Percentiles rank a stretch among this genome's conserved stretches.
phyloP scores from a whole-genome alignment of 2,329 filamentous ascomycete species.

The Pleoardoris graminearum region DNA sequence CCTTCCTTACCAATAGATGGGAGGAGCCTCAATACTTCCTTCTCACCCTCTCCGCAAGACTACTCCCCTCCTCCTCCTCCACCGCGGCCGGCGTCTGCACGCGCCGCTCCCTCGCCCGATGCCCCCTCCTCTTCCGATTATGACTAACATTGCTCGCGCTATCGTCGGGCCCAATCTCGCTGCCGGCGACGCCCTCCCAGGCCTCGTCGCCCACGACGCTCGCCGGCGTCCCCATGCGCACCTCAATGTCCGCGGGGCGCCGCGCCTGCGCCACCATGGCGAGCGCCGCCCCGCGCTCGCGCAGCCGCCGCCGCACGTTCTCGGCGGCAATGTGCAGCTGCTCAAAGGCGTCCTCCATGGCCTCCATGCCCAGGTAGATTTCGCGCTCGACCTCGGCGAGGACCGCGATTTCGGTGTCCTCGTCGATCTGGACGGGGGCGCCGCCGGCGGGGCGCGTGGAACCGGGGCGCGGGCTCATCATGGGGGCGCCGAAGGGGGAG shows the following conservation, averaged over 20 bases:
- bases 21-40: constrained; percentile 26
- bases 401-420: constrained; percentile 89
- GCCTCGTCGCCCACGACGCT: constrained; percentile 40
- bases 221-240: constrained; percentile 55
- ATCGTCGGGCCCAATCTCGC: constrained; percentile 72
- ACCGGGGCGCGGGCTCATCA: constrained; percentile 47
- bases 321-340: constrained; percentile 85
- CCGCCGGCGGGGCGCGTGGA: constrained; percentile 53
- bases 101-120: constrained; percentile 68
- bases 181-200: constrained; percentile 47
- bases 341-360: constrained; percentile 91
- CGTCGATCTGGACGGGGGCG: constrained; percentile 85
- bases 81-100: constrained; percentile 73
- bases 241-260: constrained; percentile 52
- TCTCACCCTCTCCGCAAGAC: constrained; percentile 33
- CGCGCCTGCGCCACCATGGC: constrained; percentile 64
- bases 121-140: constrained; percentile 67
- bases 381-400: constrained; percentile 90
- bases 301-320: constrained; percentile 73
- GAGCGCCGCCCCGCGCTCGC: constrained; percentile 81
- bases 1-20: no score
- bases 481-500: constrained; percentile 59
- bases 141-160: constrained; percentile 80
- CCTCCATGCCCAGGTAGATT: constrained; percentile 93
- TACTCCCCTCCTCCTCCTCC: constrained; percentile 46